Percentiles rank a stretch among this genome's conserved stretches.
Conservation (phyloP, 23 red algal genomes). For the Pyropia haitanensis region DNA sequence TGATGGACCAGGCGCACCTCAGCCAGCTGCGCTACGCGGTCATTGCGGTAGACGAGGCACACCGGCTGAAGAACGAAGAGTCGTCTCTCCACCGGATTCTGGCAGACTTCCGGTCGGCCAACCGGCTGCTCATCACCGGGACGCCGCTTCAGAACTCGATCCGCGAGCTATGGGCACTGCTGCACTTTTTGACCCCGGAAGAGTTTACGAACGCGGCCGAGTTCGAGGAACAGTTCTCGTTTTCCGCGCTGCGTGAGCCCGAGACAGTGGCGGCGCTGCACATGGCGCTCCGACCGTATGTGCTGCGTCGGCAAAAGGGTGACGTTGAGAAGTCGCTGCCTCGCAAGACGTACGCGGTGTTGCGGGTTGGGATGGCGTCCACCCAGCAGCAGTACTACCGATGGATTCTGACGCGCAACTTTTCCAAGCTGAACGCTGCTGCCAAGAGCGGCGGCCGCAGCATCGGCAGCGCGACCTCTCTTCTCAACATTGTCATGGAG, state of each 20-base stretch:
- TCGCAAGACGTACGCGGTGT: constrained; percentile 83
- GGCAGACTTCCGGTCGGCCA: constrained; percentile 57
- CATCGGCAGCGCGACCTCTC: constrained; percentile 48
- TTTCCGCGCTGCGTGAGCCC: constrained; percentile 60
- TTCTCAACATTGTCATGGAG: constrained; percentile 82
- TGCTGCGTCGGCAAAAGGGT: constrained; percentile 83
- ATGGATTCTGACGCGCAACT: constrained; percentile 87
- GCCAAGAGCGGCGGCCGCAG: constrained; percentile 20
- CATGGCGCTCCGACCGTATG: constrained; percentile 66
- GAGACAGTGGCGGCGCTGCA: constrained; percentile 73
- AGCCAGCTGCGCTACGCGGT: constrained; percentile 52
- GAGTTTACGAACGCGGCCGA: constrained; percentile 49
- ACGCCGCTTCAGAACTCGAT: constrained; percentile 93
- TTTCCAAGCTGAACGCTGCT: constrained; percentile 74
- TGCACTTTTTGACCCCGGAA: constrained; percentile 72
- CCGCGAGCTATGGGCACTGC: constrained; percentile 83
- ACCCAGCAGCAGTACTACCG: constrained; percentile 80
- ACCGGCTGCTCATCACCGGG: constrained; percentile 85
- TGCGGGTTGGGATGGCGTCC: constrained; percentile 83
- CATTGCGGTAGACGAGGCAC: constrained; percentile 85
- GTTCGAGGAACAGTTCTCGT: constrained; percentile 83
- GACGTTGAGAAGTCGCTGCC: constrained; percentile 94
- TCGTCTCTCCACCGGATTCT: constrained; percentile 50
- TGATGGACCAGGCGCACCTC: constrained; percentile 61
- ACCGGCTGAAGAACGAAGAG: constrained; percentile 88